Evolutionary conservation across 2,329 filamentous ascomycete species (phyloP).

Genomic region (Scedosporium apiospermum): DNA sequence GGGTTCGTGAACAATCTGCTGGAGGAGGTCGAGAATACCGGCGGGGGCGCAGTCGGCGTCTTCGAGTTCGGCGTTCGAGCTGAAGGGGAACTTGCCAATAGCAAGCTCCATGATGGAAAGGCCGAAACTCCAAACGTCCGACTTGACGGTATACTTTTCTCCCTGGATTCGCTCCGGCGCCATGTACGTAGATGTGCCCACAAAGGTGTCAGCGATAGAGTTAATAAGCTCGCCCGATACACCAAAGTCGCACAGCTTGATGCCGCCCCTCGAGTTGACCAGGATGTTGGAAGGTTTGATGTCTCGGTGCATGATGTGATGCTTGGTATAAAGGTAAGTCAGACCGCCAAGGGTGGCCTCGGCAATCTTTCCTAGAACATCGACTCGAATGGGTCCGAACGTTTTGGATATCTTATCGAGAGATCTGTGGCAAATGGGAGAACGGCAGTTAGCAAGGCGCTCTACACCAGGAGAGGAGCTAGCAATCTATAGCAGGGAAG

Average conservation of each 20-base stretch:
- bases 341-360: constrained; percentile 89
- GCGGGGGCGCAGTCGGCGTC: constrained; percentile 78
- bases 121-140: constrained; percentile 97
- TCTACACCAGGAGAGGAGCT: background rate
- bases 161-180: constrained; percentile 96
- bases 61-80: constrained; percentile 57
- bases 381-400: constrained; percentile 90
- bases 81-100: constrained; percentile 95
- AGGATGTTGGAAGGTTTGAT: constrained; percentile 98
- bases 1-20: constrained; percentile 95
- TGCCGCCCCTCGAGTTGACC: constrained; percentile 85
- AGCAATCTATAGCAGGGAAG: background rate
- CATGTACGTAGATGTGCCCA: constrained; percentile 99
- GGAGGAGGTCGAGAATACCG: constrained; percentile 88
- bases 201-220: constrained; percentile 95
- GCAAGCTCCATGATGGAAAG: constrained; percentile 93
- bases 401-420: constrained; percentile 89
- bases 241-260: constrained; percentile 97
- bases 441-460: background rate
- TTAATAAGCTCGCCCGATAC: constrained; percentile 98
- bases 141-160: constrained; percentile 94
- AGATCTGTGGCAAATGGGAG: constrained; percentile 45
- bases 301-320: constrained; percentile 98
- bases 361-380: constrained; percentile 94
- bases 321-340: constrained; percentile 88